Evolutionary conservation across 257 asterid genomes (phyloP).

Genomic region (Solanum piurae): DNA sequence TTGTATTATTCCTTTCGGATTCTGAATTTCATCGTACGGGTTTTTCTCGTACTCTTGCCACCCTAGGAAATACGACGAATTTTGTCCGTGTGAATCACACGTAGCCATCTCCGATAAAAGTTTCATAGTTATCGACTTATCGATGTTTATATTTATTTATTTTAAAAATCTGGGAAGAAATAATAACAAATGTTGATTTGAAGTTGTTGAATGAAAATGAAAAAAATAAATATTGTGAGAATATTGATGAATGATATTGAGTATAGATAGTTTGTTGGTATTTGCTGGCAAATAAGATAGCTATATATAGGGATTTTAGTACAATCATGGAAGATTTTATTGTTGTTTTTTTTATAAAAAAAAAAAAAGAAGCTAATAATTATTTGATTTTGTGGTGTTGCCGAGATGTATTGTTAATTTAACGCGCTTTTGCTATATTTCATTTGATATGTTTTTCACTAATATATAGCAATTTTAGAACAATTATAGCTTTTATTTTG

Average conservation of each 20-base stretch:
- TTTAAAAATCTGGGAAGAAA: background rate
- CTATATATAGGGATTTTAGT: background rate
- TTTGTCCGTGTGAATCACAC: background rate
- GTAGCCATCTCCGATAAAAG: background rate
- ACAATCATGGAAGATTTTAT: background rate
- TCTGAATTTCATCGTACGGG: background rate
- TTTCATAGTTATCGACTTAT: background rate
- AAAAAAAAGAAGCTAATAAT: background rate
- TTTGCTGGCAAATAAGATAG: background rate
- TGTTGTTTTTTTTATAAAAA: background rate
- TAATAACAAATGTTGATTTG: background rate
- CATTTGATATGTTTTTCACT: background rate
- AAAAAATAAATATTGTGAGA: background rate
- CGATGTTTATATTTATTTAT: background rate
- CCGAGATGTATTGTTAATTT: background rate
- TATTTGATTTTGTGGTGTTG: background rate
- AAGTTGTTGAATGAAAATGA: background rate
- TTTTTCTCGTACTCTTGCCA: constrained; percentile 1
- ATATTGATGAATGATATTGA: background rate
- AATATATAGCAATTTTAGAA: background rate
- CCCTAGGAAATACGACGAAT: background rate
- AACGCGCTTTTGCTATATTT: background rate
- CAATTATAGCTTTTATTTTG: background rate
- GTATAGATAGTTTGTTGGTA: background rate
- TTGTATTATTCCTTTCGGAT: constrained; percentile 1